Conservation (phyloP, 441 rosid genomes). For the Monsonia emarginata region DNA sequence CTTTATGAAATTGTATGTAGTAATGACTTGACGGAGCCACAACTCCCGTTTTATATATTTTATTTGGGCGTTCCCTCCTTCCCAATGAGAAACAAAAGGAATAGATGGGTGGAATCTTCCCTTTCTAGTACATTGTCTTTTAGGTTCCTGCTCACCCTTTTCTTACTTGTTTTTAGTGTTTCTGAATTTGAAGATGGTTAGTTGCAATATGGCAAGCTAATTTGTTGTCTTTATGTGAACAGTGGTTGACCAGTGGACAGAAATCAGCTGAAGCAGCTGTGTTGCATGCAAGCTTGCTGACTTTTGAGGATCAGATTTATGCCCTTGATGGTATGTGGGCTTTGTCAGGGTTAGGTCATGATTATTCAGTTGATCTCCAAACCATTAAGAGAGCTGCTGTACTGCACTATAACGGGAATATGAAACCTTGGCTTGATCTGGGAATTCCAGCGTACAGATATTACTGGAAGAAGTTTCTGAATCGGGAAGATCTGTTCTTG, state of each 20-base stretch:
- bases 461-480: conserved; percentile 72
- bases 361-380: conserved; percentile 33
- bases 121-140: neutral
- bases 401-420: conserved; percentile 81
- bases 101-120: neutral
- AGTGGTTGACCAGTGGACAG: conserved; percentile 35
- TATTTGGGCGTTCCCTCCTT: neutral
- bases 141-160: neutral
- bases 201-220: neutral
- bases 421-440: conserved; percentile 96
- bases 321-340: conserved; percentile 51
- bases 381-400: conserved; percentile 48
- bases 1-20: neutral
- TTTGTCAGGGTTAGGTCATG: conserved; percentile 66
- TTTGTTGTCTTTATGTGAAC: conserved; percentile 9
- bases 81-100: neutral
- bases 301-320: conserved; percentile 58
- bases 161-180: neutral
- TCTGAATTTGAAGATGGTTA: neutral
- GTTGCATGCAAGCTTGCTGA: conserved; percentile 59
- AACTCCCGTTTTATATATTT: neutral
- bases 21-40: neutral
- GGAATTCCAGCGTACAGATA: conserved; percentile 70
- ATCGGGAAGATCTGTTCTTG: conserved; percentile 49
- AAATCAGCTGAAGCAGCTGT: conserved; percentile 36